phyloP scores from a whole-genome alignment of 352 stramenopile genomes.

The Elongisporangium senticosum region DNA sequence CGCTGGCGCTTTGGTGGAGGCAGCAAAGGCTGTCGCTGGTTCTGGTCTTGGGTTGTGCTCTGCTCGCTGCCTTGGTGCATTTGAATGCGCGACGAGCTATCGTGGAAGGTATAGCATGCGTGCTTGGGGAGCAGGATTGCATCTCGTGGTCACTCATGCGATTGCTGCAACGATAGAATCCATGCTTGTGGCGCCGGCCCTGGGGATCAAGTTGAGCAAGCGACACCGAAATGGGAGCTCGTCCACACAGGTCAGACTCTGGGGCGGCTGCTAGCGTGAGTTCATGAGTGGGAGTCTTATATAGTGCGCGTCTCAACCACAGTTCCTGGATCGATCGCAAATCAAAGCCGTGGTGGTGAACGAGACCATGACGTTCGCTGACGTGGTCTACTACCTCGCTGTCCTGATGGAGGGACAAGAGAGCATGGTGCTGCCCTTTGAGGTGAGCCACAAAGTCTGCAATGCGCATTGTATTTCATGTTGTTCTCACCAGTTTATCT shows the following conservation, averaged over 20 bases:
- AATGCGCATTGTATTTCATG: not conserved
- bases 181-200: slow-evolving; percentile 62
- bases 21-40: not conserved
- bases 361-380: slow-evolving; percentile 73
- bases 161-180: slow-evolving; percentile 33
- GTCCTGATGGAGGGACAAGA: slow-evolving; percentile 65
- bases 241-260: slow-evolving; percentile 15
- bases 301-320: not conserved
- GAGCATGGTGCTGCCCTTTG: slow-evolving; percentile 70
- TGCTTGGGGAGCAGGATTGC: not conserved
- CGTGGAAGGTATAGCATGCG: slow-evolving; percentile 11
- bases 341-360: slow-evolving; percentile 76
- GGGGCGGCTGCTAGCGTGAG: too few species aligned
- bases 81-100: slow-evolving; percentile 4
- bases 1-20: not conserved
- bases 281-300: not conserved
- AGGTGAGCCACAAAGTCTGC: slow-evolving; percentile 30
- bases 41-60: not conserved
- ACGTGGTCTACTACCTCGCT: slow-evolving; percentile 78
- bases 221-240: slow-evolving; percentile 41
- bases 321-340: slow-evolving; percentile 40
- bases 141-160: not conserved
- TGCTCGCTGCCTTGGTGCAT: not conserved
- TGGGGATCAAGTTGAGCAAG: slow-evolving; percentile 70
- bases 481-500: not conserved